A percentile compares a stretch with the other conserved stretches of the same genome.
These are phyloP conservation scores for Hemerocallis citrina DNA, from an alignment of 106 monocot species.

Conservation along the genomic window DNA sequence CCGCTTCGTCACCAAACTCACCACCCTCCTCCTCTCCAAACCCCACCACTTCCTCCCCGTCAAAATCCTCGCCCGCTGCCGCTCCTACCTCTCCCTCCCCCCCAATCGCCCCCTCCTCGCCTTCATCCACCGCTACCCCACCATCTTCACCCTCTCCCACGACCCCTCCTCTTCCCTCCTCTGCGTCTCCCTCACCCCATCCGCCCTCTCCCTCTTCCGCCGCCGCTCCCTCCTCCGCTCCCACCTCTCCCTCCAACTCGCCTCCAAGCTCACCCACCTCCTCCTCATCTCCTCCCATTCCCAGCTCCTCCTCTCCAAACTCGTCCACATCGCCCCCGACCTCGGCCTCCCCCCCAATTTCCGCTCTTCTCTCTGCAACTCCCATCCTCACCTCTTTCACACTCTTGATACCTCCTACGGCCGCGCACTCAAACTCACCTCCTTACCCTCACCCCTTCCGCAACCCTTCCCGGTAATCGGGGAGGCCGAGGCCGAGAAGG, in stretches of 20 bases:
- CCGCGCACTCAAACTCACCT: slow-evolving; percentile 54
- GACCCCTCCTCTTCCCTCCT: slow-evolving; percentile 29
- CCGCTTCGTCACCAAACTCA: slow-evolving; percentile 77
- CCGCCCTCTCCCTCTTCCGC: slow-evolving; percentile 39
- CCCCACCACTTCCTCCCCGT: slow-evolving; percentile 86
- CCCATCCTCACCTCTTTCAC: slow-evolving; percentile 56
- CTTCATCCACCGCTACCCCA: slow-evolving; percentile 77
- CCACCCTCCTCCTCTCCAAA: slow-evolving; percentile 85
- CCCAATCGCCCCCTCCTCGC: slow-evolving; percentile 48
- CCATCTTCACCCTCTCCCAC: slow-evolving; percentile 73
- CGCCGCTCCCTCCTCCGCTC: slow-evolving; percentile 21
- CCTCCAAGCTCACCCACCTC: slow-evolving; percentile 68
- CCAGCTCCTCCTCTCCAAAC: slow-evolving; percentile 60
- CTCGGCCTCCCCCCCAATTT: slow-evolving; percentile 72
- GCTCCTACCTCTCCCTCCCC: slow-evolving; percentile 49
- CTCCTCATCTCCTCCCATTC: slow-evolving; percentile 53
- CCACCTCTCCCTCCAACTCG: slow-evolving; percentile 23
- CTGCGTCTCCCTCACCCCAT: slow-evolving; percentile 55
- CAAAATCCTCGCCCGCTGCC: slow-evolving; percentile 72
- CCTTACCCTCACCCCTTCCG: slow-evolving; percentile 19
- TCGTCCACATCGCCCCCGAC: slow-evolving; percentile 79
- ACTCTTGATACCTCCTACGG: slow-evolving; percentile 61
- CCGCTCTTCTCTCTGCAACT: slow-evolving; percentile 54
- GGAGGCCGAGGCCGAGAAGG: slow-evolving; percentile 7
- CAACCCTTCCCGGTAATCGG: slow-evolving; percentile 5